A percentile compares a stretch with the other conserved stretches of the same genome.
Conservation (phyloP, 2,329 filamentous ascomycete species). For the Diaporthe destruens region DNA sequence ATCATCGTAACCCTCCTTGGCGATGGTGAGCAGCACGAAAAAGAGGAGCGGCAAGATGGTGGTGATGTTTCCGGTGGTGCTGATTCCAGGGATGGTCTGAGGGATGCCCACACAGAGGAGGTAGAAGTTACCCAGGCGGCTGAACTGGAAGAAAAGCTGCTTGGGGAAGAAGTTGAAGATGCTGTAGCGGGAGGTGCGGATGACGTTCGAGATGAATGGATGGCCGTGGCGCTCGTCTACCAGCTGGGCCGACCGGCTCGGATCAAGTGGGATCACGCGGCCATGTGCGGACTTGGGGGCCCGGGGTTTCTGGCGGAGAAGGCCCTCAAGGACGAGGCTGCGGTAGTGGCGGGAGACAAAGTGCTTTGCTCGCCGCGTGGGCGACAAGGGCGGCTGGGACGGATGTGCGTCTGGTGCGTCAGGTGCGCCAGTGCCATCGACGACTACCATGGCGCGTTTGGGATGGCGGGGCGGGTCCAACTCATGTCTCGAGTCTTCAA, state of each 20-base stretch:
- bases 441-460: slow-evolving; percentile 38
- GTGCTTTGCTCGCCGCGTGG: slow-evolving; percentile 8
- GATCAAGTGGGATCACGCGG: slow-evolving; percentile 46
- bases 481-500: slow-evolving; percentile 26
- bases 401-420: neutral
- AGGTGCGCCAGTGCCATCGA: slow-evolving; percentile 19
- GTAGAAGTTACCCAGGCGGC: slow-evolving; percentile 88
- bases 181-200: slow-evolving; percentile 87
- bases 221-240: slow-evolving; percentile 64
- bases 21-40: slow-evolving; percentile 83
- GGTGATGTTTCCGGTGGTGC: slow-evolving; percentile 81
- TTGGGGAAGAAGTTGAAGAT: slow-evolving; percentile 87
- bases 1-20: slow-evolving; percentile 90
- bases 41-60: slow-evolving; percentile 80
- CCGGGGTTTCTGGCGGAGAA: slow-evolving; percentile 45
- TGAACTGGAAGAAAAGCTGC: slow-evolving; percentile 87
- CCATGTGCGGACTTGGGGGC: slow-evolving; percentile 46
- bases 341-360: slow-evolving; percentile 28
- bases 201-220: slow-evolving; percentile 70
- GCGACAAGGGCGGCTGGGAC: too few relatives aligned
- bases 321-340: slow-evolving; percentile 34
- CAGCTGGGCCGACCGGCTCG: slow-evolving; percentile 50
- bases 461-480: neutral
- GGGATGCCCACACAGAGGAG: slow-evolving; percentile 87
- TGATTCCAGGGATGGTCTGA: slow-evolving; percentile 83